These are phyloP conservation scores for Ascoidea asiatica DNA, from an alignment of 805 yeast species.

Conservation along the genomic window DNA sequence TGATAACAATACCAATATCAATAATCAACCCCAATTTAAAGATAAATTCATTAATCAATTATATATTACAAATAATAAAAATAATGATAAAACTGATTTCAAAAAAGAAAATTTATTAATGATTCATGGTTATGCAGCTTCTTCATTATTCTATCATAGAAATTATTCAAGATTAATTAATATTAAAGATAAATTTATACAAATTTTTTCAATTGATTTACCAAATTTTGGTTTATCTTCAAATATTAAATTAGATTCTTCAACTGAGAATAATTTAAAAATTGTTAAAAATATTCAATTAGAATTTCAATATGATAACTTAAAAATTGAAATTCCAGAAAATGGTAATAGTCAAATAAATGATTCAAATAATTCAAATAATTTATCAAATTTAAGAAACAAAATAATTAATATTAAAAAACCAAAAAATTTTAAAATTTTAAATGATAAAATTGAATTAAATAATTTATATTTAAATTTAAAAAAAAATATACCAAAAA, in stretches of 20 bases:
- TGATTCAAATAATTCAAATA: constrained; percentile 2
- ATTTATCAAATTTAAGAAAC: too few relatives aligned
- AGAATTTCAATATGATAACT: constrained; percentile 22
- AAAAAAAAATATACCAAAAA: constrained; percentile 23
- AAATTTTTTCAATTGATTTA: constrained; percentile 56
- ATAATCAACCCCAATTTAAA: too few relatives aligned
- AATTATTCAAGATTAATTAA: constrained; percentile 43
- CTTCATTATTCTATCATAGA: constrained; percentile 67
- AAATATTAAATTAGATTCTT: too few relatives aligned
- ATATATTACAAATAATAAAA: background rate
- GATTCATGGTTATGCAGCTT: constrained; percentile 91
- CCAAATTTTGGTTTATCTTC: constrained; percentile 61
- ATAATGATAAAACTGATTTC: constrained; percentile 9
- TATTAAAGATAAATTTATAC: constrained; percentile 15
- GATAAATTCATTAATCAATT: constrained; percentile 1
- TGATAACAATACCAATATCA: too few relatives aligned
- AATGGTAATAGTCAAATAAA: background rate
- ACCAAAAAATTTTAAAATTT: constrained; percentile 24
- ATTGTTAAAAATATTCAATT: too few relatives aligned
- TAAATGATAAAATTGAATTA: constrained; percentile 20
- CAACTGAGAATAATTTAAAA: too few relatives aligned
- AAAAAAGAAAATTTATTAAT: constrained; percentile 40
- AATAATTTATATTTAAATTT: constrained; percentile 22
- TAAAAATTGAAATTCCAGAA: constrained; percentile 2
- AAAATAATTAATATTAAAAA: constrained; percentile 16